Conservation (phyloP, 345 rosid species). For the Sisymbrium irio region DNA sequence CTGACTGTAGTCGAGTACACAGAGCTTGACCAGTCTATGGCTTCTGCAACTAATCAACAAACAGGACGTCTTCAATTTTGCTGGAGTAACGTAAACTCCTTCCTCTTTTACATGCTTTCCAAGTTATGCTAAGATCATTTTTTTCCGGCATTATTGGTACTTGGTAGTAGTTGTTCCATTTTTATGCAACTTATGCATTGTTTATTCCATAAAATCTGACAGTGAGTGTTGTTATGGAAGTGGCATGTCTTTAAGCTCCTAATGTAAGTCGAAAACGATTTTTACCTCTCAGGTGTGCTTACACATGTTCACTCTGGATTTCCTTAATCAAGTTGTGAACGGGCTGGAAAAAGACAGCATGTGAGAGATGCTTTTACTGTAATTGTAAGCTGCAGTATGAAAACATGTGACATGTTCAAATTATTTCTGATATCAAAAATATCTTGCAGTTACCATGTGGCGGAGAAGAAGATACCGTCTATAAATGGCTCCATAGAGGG, state of each 20-base stretch:
- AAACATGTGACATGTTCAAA: background rate
- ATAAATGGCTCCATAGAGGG: conserved; percentile 73
- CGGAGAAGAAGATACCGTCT: conserved; percentile 93
- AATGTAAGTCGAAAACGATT: conserved; percentile 1
- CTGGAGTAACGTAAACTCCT: conserved; percentile 86
- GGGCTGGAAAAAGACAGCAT: conserved; percentile 96
- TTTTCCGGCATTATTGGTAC: background rate
- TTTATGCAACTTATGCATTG: background rate
- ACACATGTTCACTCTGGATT: conserved; percentile 97
- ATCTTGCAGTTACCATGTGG: conserved; percentile 69
- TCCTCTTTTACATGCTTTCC: background rate
- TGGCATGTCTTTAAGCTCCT: background rate
- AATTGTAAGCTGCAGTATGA: background rate
- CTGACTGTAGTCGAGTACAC: conserved; percentile 95
- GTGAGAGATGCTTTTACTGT: conserved; percentile 42
- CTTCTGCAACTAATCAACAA: conserved; percentile 83
- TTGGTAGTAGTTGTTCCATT: background rate
- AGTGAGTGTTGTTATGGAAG: background rate
- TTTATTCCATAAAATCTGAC: background rate
- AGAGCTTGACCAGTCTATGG: conserved; percentile 78
- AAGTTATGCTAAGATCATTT: background rate
- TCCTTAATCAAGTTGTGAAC: conserved; percentile 91
- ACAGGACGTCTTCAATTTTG: conserved; percentile 97
- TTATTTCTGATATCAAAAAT: conserved; percentile 1
- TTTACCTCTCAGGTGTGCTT: conserved; percentile 73